Base-by-base conservation (phyloP, 2,329 filamentous ascomycete species). In the Ophiosphaerella herpotricha region DNA sequence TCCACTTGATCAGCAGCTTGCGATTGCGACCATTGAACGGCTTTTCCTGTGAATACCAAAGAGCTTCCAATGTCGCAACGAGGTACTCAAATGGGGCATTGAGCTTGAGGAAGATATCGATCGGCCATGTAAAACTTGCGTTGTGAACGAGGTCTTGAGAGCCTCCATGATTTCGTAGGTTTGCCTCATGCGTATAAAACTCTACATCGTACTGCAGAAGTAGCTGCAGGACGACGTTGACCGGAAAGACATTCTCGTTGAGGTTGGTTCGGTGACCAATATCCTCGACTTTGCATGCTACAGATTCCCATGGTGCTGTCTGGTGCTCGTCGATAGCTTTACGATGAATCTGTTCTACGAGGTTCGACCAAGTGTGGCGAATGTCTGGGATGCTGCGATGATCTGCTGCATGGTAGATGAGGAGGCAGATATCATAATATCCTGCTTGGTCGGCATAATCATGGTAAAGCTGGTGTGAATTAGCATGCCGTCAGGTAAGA, bases 381-480 rank as follows among this genome's bases (percentile, higher is more conserved):
- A 99, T 94, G 55, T 94, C 89, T 36, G 89, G 86, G 1, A 90
- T 82, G 65, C 93, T 95, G 63, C 93, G 88, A 77, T 96, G 90
- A 73, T 97, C 91, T 39, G 93, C 93, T 1, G 88, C 85, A 72
- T 95, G 88, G 78, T 92, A 97, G 66, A 99, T 96, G 52, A 93
- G 81, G 7, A 99, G 83, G 69, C 90, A 96, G 43, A 99, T 83
- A 70, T 97, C 94, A 75, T 91, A 93, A 79, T 99, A 99, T 42
- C 86, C 88, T 2, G 91, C 94, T 66, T 90, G 87, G 67, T 97
- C 92, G 47, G 92, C 91, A 65, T 91, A 99, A 56, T 85, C 79
- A 70, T 97, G 96, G 77, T 91, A 99, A n/a, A 99, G 85, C 86
- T 95, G 66, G 3, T 24, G 21, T 23, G 14, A 18, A 56, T 68